Evolutionary conservation across 2,329 filamentous ascomycete genomes (phyloP).

Genomic region (Botryotinia calthae): DNA sequence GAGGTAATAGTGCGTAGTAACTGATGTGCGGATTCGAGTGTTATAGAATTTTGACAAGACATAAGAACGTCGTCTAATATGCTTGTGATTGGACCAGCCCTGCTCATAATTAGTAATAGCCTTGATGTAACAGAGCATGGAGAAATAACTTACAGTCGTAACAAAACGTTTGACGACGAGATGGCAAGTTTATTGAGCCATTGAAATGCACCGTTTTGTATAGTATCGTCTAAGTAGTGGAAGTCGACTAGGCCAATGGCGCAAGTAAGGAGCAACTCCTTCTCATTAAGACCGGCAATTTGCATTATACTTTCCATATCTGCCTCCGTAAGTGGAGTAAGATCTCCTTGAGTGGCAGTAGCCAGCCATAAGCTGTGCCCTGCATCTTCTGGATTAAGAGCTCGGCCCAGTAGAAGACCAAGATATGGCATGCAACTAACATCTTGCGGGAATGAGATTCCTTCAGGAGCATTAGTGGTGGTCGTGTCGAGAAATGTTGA

Average conservation of each 20-base stretch:
- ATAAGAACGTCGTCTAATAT: slow-evolving; percentile 59
- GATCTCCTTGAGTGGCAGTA: slow-evolving; percentile 35
- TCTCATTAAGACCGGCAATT: slow-evolving; percentile 53
- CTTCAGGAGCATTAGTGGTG: slow-evolving; percentile 36
- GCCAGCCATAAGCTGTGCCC: slow-evolving; percentile 62
- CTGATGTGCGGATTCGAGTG: slow-evolving; percentile 59
- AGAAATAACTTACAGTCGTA: slow-evolving; percentile 52
- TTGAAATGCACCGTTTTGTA: slow-evolving; percentile 56
- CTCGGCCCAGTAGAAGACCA: slow-evolving; percentile 56
- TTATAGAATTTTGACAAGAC: slow-evolving; percentile 59
- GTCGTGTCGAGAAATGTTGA: slow-evolving; percentile 59
- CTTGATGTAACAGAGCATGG: neutral
- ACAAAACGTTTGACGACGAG: slow-evolving; percentile 54
- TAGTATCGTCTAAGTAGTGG: slow-evolving; percentile 59
- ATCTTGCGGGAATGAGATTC: slow-evolving; percentile 34
- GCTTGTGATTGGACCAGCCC: slow-evolving; percentile 54
- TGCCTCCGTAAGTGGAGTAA: slow-evolving; percentile 41
- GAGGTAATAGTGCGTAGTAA: slow-evolving; percentile 59
- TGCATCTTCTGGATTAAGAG: slow-evolving; percentile 56
- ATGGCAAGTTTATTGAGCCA: slow-evolving; percentile 60
- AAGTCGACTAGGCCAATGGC: slow-evolving; percentile 67
- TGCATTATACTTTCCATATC: slow-evolving; percentile 42
- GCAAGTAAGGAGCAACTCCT: slow-evolving; percentile 60
- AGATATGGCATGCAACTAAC: slow-evolving; percentile 52
- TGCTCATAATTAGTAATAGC: slow-evolving; percentile 33